These are phyloP conservation scores for Xylaria flabelliformis DNA, from an alignment of 495 filamentous ascomycete genomes.

Conservation along the genomic window DNA sequence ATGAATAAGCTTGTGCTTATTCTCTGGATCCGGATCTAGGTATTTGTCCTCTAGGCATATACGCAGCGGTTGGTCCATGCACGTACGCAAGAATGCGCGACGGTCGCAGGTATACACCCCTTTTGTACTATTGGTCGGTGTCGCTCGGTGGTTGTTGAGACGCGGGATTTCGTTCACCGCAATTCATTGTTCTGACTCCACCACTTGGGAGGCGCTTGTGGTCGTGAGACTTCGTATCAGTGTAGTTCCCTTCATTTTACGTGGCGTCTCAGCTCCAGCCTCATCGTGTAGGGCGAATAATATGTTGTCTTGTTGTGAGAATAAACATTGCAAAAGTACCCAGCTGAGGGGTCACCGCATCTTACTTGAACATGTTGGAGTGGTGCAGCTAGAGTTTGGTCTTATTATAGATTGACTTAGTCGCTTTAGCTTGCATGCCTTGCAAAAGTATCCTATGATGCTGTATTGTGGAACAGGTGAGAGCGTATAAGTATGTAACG, in stretches of 20 bases:
- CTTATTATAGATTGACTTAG: not conserved
- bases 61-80: constrained; percentile 8
- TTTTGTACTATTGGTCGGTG: not conserved
- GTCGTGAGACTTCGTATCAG: not conserved
- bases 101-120: not conserved
- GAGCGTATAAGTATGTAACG: not conserved
- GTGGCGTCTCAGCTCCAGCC: not conserved
- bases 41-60: not conserved
- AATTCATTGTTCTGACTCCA: not conserved
- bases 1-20: constrained; percentile 21
- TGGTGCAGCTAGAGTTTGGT: not conserved
- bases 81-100: not conserved
- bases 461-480: not conserved
- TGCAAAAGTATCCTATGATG: not conserved
- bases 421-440: not conserved
- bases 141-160: not conserved
- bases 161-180: not conserved
- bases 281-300: not conserved
- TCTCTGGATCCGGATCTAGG: not conserved
- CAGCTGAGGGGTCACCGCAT: not conserved
- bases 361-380: not conserved
- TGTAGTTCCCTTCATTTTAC: not conserved
- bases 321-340: not conserved
- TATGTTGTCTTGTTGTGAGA: not conserved
- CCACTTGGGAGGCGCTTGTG: not conserved